A percentile compares a stretch with the other conserved stretches of the same genome.
Evolutionary conservation across 2,329 filamentous ascomycete species (phyloP).

Genomic region (Fusarium staphyleae): DNA sequence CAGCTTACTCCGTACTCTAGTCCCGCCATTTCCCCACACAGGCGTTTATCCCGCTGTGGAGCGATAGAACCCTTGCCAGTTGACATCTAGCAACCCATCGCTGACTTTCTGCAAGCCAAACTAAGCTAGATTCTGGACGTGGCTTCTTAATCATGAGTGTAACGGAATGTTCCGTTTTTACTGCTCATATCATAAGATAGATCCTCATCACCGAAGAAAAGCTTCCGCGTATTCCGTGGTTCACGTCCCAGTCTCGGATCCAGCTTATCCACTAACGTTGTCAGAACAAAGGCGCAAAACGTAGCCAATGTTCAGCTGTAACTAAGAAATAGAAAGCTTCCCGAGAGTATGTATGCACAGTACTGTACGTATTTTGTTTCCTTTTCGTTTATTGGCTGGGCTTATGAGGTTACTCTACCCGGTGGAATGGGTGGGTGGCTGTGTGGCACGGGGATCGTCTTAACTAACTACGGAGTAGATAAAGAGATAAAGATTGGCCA

Average conservation of each 20-base stretch:
- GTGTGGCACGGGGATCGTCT: too few species aligned
- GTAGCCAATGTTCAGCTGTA: too few species aligned
- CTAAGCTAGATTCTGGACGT: not conserved
- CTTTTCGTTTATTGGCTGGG: not conserved
- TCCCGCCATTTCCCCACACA: conserved; percentile 1
- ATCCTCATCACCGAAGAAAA: too few species aligned
- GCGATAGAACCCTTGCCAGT: not conserved
- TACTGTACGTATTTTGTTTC: too few species aligned
- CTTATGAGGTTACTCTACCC: not conserved
- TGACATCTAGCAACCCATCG: not conserved
- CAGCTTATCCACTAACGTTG: too few species aligned
- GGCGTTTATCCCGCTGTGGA: not conserved
- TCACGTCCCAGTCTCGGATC: not conserved
- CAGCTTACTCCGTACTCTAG: too few species aligned
- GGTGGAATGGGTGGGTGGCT: not conserved
- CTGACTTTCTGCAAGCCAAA: not conserved
- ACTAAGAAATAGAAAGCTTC: too few species aligned
- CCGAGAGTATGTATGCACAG: not conserved
- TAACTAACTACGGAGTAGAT: too few species aligned
- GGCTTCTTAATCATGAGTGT: not conserved
- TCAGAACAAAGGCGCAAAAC: not conserved
- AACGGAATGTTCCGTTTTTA: not conserved
- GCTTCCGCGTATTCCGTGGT: not conserved
- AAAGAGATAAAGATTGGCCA: too few species aligned
- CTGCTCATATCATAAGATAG: too few species aligned